These are phyloP conservation scores for Apiotrichum montevideense DNA, from an alignment of 1,284 basidiomycete genomes.

Conservation along the genomic window DNA sequence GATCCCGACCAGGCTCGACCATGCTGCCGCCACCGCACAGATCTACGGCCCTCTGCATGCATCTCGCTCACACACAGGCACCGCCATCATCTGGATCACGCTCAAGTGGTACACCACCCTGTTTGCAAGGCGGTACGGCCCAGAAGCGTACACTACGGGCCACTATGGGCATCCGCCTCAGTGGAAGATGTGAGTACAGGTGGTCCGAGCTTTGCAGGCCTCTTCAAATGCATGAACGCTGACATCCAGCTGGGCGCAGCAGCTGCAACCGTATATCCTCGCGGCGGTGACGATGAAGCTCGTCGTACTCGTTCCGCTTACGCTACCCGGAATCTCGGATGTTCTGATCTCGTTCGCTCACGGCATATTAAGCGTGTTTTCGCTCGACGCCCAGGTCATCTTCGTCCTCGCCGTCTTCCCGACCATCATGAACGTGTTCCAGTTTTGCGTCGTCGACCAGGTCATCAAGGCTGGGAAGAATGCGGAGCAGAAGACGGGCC, in stretches of 20 bases:
- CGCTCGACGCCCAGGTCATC: slow-evolving; percentile 66
- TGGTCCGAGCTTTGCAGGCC: no score
- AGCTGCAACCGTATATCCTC: slow-evolving; percentile 78
- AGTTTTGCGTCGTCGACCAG: slow-evolving; percentile 51
- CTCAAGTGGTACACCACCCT: slow-evolving; percentile 65
- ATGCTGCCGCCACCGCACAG: no score
- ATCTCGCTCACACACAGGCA: slow-evolving; percentile 52
- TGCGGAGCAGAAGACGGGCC: slow-evolving; percentile 2
- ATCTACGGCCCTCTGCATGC: background rate
- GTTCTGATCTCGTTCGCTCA: slow-evolving; percentile 67
- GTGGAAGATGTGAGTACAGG: slow-evolving; percentile 25
- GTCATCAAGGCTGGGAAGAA: slow-evolving; percentile 40
- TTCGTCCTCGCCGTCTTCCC: slow-evolving; percentile 92
- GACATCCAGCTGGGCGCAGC: slow-evolving; percentile 63
- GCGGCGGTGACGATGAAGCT: slow-evolving; percentile 86
- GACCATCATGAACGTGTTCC: slow-evolving; percentile 82
- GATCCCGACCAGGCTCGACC: no score
- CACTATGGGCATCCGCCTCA: slow-evolving; percentile 74
- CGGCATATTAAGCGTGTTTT: slow-evolving; percentile 76
- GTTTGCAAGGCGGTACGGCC: slow-evolving; percentile 58
- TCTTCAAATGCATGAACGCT: background rate
- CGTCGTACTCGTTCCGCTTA: slow-evolving; percentile 63
- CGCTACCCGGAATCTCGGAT: slow-evolving; percentile 58
- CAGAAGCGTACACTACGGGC: slow-evolving; percentile 77
- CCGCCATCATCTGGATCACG: slow-evolving; percentile 73